Evolutionary conservation across 495 filamentous ascomycete genomes (phyloP).

Genomic region (Lasiosphaeria hispida): DNA sequence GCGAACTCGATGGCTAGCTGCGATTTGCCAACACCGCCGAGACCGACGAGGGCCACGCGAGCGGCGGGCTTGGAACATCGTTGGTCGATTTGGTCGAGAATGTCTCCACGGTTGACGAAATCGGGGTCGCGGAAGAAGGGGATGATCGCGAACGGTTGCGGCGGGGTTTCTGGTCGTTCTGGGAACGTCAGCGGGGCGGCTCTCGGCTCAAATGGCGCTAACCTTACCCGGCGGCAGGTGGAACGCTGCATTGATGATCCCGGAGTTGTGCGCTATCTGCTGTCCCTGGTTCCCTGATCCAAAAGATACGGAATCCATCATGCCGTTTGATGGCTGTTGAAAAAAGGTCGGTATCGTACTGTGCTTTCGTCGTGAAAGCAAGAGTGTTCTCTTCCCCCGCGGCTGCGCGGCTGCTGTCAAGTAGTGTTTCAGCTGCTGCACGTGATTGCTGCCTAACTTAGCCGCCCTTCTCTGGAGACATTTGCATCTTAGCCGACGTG

Average conservation of each 20-base stretch:
- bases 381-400: background rate
- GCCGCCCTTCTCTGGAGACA: background rate
- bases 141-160: conserved; percentile 23
- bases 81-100: conserved; percentile 32
- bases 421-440: background rate
- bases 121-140: conserved; percentile 38
- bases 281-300: conserved; percentile 26
- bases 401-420: background rate
- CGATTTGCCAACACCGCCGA: conserved; percentile 28
- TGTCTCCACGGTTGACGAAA: conserved; percentile 30
- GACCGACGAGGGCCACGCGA: conserved; percentile 22
- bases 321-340: too few species aligned
- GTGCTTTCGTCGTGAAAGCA: too few species aligned
- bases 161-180: conserved; percentile 28
- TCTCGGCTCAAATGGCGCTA: background rate
- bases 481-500: background rate
- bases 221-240: conserved; percentile 34
- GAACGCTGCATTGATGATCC: conserved; percentile 30
- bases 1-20: conserved; percentile 20
- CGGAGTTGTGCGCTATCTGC: conserved; percentile 32
- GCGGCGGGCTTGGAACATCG: conserved; percentile 24
- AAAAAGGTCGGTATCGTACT: too few species aligned
- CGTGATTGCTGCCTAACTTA: background rate
- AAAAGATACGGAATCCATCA: conserved; percentile 27
- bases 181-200: conserved; percentile 23